These are phyloP conservation scores for Yamadazyma akitaensis DNA, from an alignment of 805 yeast species.

Conservation along the genomic window DNA sequence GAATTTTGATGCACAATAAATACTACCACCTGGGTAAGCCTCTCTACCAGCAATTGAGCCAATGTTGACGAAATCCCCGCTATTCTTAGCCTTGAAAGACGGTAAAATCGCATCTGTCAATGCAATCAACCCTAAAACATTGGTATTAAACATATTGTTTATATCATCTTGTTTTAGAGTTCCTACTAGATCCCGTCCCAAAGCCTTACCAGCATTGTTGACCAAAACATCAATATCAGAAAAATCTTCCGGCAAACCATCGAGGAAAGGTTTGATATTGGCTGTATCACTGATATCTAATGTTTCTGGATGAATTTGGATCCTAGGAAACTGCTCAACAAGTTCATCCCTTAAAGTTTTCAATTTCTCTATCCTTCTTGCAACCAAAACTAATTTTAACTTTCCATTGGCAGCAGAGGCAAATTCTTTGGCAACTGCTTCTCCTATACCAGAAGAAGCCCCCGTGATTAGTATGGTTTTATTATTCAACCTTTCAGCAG, in stretches of 20 bases:
- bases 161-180: slow-evolving; percentile 28
- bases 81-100: slow-evolving; percentile 30
- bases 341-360: slow-evolving; percentile 23
- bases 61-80: slow-evolving; percentile 36
- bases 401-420: slow-evolving; percentile 38
- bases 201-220: slow-evolving; percentile 41
- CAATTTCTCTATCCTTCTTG: slow-evolving; percentile 34
- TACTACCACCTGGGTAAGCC: slow-evolving; percentile 36
- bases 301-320: slow-evolving; percentile 27
- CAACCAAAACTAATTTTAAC: slow-evolving; percentile 34
- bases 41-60: slow-evolving; percentile 40
- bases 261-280: slow-evolving; percentile 27
- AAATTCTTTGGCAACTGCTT: slow-evolving; percentile 38
- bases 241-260: slow-evolving; percentile 30
- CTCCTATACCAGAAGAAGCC: slow-evolving; percentile 44
- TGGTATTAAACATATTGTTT: slow-evolving; percentile 36
- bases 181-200: slow-evolving; percentile 32
- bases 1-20: slow-evolving; percentile 39
- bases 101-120: slow-evolving; percentile 39
- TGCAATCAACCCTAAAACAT: slow-evolving; percentile 34
- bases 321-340: slow-evolving; percentile 20
- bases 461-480: slow-evolving; percentile 38
- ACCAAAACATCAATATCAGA: slow-evolving; percentile 36
- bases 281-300: slow-evolving; percentile 30
- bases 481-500: slow-evolving; percentile 38